Evolutionary conservation across 2,329 filamentous ascomycete species (phyloP), one percentile per base, ranked within the genome.

Genomic region (Diplodia sapinea): DNA sequence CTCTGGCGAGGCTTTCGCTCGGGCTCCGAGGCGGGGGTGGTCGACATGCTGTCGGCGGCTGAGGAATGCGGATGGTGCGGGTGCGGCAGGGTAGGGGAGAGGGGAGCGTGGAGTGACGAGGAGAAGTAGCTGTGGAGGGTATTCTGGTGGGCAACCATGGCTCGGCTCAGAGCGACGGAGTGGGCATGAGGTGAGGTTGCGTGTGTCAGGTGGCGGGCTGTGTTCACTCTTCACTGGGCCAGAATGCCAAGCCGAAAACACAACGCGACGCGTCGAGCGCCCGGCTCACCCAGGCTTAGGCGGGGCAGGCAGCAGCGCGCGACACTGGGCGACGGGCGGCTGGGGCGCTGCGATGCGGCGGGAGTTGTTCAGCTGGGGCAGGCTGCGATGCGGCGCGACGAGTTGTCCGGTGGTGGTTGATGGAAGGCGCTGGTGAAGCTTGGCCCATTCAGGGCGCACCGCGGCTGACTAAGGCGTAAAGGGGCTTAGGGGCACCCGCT

Each of bases 201-300:
- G 63, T 38, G 64, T 66, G 64, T 66, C 64, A 66, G 64, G 64
- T 66, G 64, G 64, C 64, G 64, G 43, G 63, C 63, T 66, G 64
- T 50, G 64, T 66, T 57, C 52, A 57, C 54, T 59, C 43, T 38
- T 38, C n/a, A 29, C 40, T 61, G 57, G 55, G 52, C 54, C 29
- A 38, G 54, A 51, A 51, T 59, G 64, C 64, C 64, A 66, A 66
- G 64, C 38, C 64, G 64, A 57, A 56, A 51, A 59, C 54, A 55
- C 36, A 26, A 51, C 64, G 64, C 64, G 64, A 59, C 64, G 64
- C 64, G 64, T 66, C 64, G 31, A 40, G n/a, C 6, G 23, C 20
- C 31, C 38, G 40, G 4, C 40, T 7, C 43, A 9, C 3, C 17
- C 26, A 11, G 29, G 59, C 47, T 11, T 7, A 9, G 59, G n/a